phyloP scores from a whole-genome alignment of 345 rosid genomes.

The Rhizophora apiculata region DNA sequence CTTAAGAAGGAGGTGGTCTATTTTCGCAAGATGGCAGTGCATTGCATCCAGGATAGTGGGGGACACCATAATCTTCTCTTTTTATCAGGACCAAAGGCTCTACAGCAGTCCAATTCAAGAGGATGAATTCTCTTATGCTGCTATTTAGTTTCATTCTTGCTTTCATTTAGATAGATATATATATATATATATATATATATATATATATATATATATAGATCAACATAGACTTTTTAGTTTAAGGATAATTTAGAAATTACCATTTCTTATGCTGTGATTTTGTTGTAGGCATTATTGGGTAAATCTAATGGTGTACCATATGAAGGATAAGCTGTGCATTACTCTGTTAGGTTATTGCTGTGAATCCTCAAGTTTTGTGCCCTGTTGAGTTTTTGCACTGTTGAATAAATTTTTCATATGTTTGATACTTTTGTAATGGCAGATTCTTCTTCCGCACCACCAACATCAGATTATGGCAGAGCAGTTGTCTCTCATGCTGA shows the following conservation, averaged over 20 bases:
- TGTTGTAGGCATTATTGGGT: too few relatives aligned
- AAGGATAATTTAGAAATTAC: too few relatives aligned
- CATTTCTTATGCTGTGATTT: too few relatives aligned
- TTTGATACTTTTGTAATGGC: constrained; percentile 10
- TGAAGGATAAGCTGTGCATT: too few relatives aligned
- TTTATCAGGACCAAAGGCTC: constrained; percentile 78
- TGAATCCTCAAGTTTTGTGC: neutral
- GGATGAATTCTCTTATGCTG: constrained; percentile 27
- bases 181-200: neutral
- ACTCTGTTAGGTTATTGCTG: too few relatives aligned
- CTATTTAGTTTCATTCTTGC: neutral
- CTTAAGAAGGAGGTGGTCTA: too few relatives aligned
- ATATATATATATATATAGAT: neutral
- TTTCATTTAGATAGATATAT: neutral
- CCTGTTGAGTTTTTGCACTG: neutral
- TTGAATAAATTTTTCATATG: too few relatives aligned
- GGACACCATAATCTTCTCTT: constrained; percentile 65
- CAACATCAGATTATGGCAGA: constrained; percentile 64
- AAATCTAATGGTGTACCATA: too few relatives aligned
- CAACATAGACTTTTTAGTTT: too few relatives aligned
- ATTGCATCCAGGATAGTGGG: constrained; percentile 41
- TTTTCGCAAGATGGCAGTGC: constrained; percentile 37
- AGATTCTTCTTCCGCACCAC: constrained; percentile 56
- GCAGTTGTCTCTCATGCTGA: constrained; percentile 56
- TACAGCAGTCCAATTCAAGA: constrained; percentile 48